Base-by-base conservation (phyloP, 2,329 filamentous ascomycete genomes). In the Exophiala mesophila region DNA sequence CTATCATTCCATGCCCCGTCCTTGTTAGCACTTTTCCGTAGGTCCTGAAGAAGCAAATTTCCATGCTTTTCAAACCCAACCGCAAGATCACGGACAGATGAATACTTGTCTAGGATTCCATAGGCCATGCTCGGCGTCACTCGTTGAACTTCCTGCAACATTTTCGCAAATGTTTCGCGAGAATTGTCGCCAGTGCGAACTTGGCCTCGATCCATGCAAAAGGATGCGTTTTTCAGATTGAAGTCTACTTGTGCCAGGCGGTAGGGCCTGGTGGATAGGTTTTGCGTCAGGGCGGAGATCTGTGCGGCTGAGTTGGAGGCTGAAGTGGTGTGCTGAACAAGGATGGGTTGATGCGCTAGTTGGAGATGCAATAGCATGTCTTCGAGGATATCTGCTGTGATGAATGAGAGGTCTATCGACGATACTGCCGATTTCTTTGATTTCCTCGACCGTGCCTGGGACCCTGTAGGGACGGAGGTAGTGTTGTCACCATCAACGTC, bases 151-250 rank as follows among this genome's bases (percentile, higher is more conserved):
- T 88, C 82, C 62, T 88, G 82, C 37, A 92, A 66, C 84, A 90
- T 86, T 51, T 78, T 77, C 32, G 79, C 68, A 50, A 83, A 90
- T 0, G 80, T 86, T 55, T 89, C 85, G 18, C 41, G 39, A 5
- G 67, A 61, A 2, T 73, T 65, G 31, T 78, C 75, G 19, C 85
- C 85, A 0, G 80, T 77, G 41, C 77, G 78, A 30, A 90, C 82
- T 63, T 90, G 85, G 0, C 85, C 85, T 1, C 71, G 69, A 39
- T 87, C 84, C 82, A 89, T 88, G 63, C 85, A 89, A 60, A 90
- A 90, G 0, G 76, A 72, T 1, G 78, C 63, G 3, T 66, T 61
- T 53, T 68, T 63, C 12, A 69, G 79, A 9, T 73, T 69, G 2
- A 67, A 58, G 1, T 74, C 70, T 40, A 68, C 66, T 21, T 64